Evolutionary conservation across 1,284 basidiomycete genomes (phyloP).

Genomic region (Phellinidium pouzarii): DNA sequence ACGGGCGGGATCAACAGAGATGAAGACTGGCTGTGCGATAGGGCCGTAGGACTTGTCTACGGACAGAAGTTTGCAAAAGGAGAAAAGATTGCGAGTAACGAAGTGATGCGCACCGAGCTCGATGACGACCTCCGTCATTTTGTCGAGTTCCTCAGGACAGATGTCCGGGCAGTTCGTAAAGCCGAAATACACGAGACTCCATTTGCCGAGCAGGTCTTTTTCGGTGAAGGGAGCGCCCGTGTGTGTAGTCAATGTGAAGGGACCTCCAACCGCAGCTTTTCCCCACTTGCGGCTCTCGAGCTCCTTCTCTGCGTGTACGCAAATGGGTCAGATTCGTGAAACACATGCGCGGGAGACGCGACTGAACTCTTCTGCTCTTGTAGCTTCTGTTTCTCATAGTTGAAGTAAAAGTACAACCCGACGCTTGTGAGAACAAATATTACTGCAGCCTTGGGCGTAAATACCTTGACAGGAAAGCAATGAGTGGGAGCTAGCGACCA

Average conservation of each 20-base stretch:
- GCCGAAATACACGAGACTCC: slow-evolving; percentile 92
- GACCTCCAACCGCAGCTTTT: slow-evolving; percentile 82
- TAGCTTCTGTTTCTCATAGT: slow-evolving; percentile 78
- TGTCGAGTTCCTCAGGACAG: slow-evolving; percentile 97
- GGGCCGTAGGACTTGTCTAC: slow-evolving; percentile 62
- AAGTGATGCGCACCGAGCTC: slow-evolving; percentile 46
- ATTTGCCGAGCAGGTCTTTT: slow-evolving; percentile 78
- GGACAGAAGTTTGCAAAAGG: slow-evolving; percentile 7
- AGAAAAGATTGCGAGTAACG: background rate
- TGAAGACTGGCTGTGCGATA: slow-evolving; percentile 81
- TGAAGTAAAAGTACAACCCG: slow-evolving; percentile 86
- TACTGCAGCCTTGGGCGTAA: slow-evolving; percentile 78
- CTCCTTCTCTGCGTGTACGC: slow-evolving; percentile 50
- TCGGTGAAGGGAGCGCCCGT: slow-evolving; percentile 73
- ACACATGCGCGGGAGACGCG: background rate
- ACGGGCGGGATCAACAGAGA: slow-evolving; percentile 93
- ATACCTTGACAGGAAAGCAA: slow-evolving; percentile 51
- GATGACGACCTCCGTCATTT: slow-evolving; percentile 82
- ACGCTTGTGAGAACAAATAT: slow-evolving; percentile 80
- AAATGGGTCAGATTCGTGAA: background rate
- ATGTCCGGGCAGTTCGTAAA: slow-evolving; percentile 99
- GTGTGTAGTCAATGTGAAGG: slow-evolving; percentile 75
- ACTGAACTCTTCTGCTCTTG: slow-evolving; percentile 56
- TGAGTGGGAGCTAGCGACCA: background rate
- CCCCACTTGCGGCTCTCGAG: slow-evolving; percentile 51